Conservation (phyloP, 345 rosid species). For the Schrenkiella parvula region DNA sequence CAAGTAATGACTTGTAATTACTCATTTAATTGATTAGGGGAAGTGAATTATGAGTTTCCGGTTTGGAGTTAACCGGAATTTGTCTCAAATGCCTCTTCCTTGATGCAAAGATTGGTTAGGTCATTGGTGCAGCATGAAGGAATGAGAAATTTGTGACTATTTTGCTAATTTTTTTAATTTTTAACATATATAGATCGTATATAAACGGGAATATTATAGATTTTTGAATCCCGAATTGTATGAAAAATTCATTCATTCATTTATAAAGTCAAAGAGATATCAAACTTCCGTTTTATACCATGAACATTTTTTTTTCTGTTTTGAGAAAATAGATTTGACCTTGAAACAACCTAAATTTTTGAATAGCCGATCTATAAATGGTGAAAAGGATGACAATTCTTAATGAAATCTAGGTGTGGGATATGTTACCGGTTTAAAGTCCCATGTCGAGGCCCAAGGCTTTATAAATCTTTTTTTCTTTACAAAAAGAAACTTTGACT, state of each 20-base stretch:
- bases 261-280: no score
- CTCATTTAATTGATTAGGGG: neutral
- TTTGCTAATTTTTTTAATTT: neutral
- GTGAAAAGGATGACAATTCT: neutral
- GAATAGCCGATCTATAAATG: neutral
- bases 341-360: neutral
- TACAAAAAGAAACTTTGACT: neutral
- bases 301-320: no score
- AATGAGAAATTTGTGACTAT: neutral
- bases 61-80: neutral
- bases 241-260: neutral
- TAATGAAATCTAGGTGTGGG: neutral
- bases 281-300: no score
- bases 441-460: neutral
- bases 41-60: slow-evolving; percentile 2
- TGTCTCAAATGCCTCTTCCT: neutral
- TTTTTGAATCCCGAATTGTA: neutral
- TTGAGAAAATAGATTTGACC: no score
- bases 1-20: slow-evolving; percentile 16
- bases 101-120: neutral
- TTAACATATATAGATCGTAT: neutral
- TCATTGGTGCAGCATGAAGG: neutral
- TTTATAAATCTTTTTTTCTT: no score
- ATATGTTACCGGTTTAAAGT: neutral
- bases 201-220: neutral